Evolutionary conservation across 106 monocot genomes (phyloP).

Genomic region (Agapanthus africanus): DNA sequence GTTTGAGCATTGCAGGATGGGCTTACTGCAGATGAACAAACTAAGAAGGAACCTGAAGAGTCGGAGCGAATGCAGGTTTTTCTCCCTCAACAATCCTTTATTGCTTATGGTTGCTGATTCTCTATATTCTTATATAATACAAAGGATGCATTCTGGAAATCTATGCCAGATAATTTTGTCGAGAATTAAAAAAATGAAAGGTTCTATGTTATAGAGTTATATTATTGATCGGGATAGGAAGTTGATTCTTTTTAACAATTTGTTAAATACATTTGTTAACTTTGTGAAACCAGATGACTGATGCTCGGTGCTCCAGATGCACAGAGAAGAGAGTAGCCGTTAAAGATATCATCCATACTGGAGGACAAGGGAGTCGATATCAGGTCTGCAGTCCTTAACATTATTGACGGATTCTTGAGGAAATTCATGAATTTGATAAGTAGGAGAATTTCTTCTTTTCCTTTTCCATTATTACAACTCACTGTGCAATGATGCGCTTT

Average conservation of each 20-base stretch:
- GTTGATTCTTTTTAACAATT: neutral
- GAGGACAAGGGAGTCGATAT: conserved; percentile 79
- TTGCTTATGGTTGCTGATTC: neutral
- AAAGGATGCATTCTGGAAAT: neutral
- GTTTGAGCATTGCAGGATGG: conserved; percentile 52
- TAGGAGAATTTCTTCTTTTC: neutral
- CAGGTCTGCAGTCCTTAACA: conserved; percentile 42
- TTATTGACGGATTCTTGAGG: neutral
- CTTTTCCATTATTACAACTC: too few relatives aligned
- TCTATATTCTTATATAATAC: neutral
- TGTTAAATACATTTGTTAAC: neutral
- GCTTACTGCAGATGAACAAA: conserved; percentile 62
- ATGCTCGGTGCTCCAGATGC: conserved; percentile 80
- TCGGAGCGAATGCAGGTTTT: conserved; percentile 74
- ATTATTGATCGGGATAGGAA: neutral
- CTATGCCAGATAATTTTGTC: neutral
- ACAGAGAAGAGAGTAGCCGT: conserved; percentile 83
- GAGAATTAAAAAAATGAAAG: neutral
- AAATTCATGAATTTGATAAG: neutral
- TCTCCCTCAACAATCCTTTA: neutral
- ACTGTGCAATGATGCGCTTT: too few relatives aligned
- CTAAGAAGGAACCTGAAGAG: conserved; percentile 72
- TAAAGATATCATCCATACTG: conserved; percentile 85
- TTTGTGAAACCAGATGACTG: conserved; percentile 71
- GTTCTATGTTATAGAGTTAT: neutral